Evolutionary conservation across 768 basidiomycete species (phyloP).

Genomic region (Tricholoma matsutake): DNA sequence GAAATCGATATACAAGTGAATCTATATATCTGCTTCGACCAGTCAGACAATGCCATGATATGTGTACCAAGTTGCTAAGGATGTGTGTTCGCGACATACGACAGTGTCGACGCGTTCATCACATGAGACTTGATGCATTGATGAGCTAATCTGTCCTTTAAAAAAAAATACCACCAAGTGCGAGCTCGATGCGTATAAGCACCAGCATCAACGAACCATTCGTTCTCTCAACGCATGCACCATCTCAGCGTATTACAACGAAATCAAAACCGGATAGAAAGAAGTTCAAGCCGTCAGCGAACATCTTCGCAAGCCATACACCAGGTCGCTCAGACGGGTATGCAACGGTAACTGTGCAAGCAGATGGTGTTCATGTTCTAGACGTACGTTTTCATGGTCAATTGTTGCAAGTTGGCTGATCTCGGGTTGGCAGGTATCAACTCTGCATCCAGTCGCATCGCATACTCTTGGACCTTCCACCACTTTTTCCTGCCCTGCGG

Average conservation of each 20-base stretch:
- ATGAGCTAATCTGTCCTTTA: constrained; percentile 1
- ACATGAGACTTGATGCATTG: too few relatives aligned
- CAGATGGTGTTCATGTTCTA: constrained; percentile 72
- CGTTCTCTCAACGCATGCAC: constrained; percentile 34
- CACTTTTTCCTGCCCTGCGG: constrained; percentile 56
- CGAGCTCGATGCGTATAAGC: constrained; percentile 16
- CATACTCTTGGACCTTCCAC: constrained; percentile 69
- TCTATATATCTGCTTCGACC: too few relatives aligned
- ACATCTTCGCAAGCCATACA: constrained; percentile 35
- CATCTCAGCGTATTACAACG: constrained; percentile 26
- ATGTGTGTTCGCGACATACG: too few relatives aligned
- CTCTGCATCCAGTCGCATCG: constrained; percentile 63
- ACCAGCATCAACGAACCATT: constrained; percentile 35
- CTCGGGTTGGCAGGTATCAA: constrained; percentile 43
- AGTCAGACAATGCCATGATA: too few relatives aligned
- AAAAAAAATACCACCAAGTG: constrained; percentile 13
- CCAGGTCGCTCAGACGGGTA: constrained; percentile 45
- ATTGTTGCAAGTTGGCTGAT: not conserved
- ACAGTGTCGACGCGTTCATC: too few relatives aligned
- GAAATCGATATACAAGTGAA: too few relatives aligned
- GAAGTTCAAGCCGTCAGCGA: constrained; percentile 14
- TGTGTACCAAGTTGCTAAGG: too few relatives aligned
- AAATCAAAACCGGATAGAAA: constrained; percentile 14
- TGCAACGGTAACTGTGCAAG: constrained; percentile 66
- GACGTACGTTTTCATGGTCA: constrained; percentile 48